A percentile compares a stretch with the other conserved stretches of the same genome.
Evolutionary conservation across 2,329 filamentous ascomycete genomes (phyloP).

Genomic region (Corniculantispora saksenae): DNA sequence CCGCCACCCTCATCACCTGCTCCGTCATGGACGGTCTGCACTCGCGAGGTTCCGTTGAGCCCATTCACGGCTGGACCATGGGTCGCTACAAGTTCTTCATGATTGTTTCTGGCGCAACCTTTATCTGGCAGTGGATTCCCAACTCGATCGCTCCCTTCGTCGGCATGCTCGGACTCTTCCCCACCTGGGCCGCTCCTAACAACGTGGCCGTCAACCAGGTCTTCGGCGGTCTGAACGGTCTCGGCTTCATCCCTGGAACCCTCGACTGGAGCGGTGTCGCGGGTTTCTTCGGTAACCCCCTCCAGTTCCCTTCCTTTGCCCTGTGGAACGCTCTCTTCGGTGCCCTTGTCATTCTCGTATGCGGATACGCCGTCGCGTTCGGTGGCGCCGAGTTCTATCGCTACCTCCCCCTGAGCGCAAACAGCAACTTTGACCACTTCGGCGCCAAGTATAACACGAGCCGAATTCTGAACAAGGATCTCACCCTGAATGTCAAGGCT

Average conservation of each 20-base stretch:
- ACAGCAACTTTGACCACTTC: constrained; percentile 59
- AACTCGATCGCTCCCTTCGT: constrained; percentile 60
- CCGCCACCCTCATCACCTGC: constrained; percentile 59
- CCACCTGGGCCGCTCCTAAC: constrained; percentile 52
- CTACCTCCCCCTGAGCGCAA: constrained; percentile 56
- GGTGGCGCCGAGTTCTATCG: constrained; percentile 49
- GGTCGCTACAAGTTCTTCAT: constrained; percentile 60
- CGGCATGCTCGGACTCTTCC: constrained; percentile 56
- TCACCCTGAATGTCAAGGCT: constrained; percentile 51
- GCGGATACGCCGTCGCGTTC: constrained; percentile 54
- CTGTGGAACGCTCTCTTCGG: constrained; percentile 49
- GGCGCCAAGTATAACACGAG: constrained; percentile 54
- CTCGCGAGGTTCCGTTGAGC: constrained; percentile 56
- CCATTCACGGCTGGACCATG: constrained; percentile 58
- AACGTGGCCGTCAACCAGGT: constrained; percentile 55
- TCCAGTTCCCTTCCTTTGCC: constrained; percentile 45
- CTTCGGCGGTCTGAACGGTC: constrained; percentile 53
- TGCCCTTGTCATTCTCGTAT: constrained; percentile 48
- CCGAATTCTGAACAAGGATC: constrained; percentile 49
- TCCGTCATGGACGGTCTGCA: constrained; percentile 66
- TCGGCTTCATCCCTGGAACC: constrained; percentile 54
- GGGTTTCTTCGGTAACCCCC: constrained; percentile 42
- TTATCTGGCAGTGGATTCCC: constrained; percentile 60
- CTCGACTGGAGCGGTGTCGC: constrained; percentile 45
- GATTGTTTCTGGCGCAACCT: constrained; percentile 50